Evolutionary conservation across 805 yeast species (phyloP), one percentile per base, ranked within the genome.

Genomic region (Candida caryicola): DNA sequence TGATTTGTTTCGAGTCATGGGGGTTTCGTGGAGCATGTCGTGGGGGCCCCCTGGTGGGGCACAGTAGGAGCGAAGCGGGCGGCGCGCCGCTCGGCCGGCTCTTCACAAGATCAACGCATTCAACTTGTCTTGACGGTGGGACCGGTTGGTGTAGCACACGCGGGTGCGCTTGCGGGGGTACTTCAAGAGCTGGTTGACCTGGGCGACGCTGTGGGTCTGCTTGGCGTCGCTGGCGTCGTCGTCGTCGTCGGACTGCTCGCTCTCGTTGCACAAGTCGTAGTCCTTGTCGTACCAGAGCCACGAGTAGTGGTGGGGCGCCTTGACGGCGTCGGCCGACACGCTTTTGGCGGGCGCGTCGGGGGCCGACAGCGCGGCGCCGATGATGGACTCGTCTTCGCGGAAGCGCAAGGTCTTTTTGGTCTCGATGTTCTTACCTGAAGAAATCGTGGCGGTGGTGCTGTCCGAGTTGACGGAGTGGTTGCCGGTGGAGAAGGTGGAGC

Each of bases 261-360:
- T 32, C 9, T 49, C 54, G 29, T 50, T 40, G 17, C 48, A 36
- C 28, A 54, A 44, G 23, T 54, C 52, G 27, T 45, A 49, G 38
- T 62, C 69, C 31, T 47, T 49, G 13, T 61, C 67, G 42, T 55
- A 61, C 58, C 60, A 55, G 5, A 62, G 41, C 69, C 69, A 62
- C 12, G 60, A 49, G 37, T 39, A 50, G 31, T 50, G 51, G 21
- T 28, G 28, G 6, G 37, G 28, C 17, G n/a, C 15, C 19, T 27
- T n/a, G 13, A 37, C 44, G 4, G 31, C 21, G 2, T 23, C 7
- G 18, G 23, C 14, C 5, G 32, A 17, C 18, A 39, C 13, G 8
- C 31, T 13, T 14, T 35, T 19, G 18, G 36, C 12, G 6, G 30
- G 9, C 29, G 34, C 34, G 16, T 31, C 23, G 3, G 14, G 5